Conservation (phyloP, 2,329 filamentous ascomycete species). For the Corinectria fuckeliana region DNA sequence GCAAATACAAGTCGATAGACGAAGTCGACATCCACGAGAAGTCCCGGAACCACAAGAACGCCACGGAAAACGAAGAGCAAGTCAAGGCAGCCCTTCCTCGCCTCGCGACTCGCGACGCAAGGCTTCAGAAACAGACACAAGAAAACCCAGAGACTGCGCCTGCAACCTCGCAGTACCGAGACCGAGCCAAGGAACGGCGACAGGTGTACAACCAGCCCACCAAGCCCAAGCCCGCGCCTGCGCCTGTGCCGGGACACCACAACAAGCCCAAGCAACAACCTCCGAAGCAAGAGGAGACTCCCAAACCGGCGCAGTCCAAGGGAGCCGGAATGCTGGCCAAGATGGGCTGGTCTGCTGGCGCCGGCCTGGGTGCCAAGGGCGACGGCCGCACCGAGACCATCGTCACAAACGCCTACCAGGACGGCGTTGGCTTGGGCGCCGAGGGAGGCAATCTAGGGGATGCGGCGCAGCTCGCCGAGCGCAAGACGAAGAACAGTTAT, state of each 20-base stretch:
- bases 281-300: constrained; percentile 29
- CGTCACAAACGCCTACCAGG: constrained; percentile 67
- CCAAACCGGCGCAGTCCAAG: constrained; percentile 58
- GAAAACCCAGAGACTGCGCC: constrained; percentile 33
- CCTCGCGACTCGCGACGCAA: constrained; percentile 49
- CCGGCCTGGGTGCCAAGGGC: constrained; percentile 68
- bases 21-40: constrained; percentile 52
- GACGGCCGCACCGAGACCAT: constrained; percentile 70
- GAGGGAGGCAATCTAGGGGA: constrained; percentile 74
- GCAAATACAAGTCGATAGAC: constrained; percentile 52
- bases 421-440: constrained; percentile 73
- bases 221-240: constrained; percentile 55
- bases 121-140: constrained; percentile 41
- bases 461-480: constrained; percentile 67
- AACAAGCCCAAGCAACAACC: constrained; percentile 41
- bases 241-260: constrained; percentile 40
- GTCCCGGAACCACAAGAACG: constrained; percentile 51
- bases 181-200: constrained; percentile 72
- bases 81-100: constrained; percentile 57
- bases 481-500: constrained; percentile 66
- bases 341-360: constrained; percentile 73
- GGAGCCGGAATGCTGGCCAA: constrained; percentile 73
- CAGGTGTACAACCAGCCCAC: constrained; percentile 66
- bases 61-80: constrained; percentile 48
- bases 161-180: constrained; percentile 58